Percentiles rank a stretch among this genome's conserved stretches.
These are phyloP conservation scores for Aspergillus funiculosus DNA, from an alignment of 495 filamentous ascomycete genomes.

Conservation along the genomic window DNA sequence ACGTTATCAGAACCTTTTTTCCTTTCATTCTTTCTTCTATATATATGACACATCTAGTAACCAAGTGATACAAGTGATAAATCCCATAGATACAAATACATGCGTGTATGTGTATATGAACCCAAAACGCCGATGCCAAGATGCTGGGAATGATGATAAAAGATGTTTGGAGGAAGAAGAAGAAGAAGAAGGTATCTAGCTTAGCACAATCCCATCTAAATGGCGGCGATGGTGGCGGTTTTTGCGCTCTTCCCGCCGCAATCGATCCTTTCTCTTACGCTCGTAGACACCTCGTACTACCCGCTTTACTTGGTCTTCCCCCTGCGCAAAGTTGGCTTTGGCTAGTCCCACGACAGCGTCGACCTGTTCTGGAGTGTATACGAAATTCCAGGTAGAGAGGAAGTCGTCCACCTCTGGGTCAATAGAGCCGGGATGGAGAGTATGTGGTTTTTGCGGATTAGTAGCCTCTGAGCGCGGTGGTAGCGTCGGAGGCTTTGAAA, in stretches of 20 bases:
- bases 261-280: conserved; percentile 67
- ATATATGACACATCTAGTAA: too few relatives aligned
- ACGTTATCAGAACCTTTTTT: too few relatives aligned
- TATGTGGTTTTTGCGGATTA: conserved; percentile 10
- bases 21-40: too few relatives aligned
- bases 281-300: conserved; percentile 90
- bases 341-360: conserved; percentile 77
- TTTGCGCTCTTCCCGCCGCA: conserved; percentile 52
- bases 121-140: too few relatives aligned
- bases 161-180: background rate
- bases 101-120: too few relatives aligned
- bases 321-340: conserved; percentile 78
- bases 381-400: conserved; percentile 95
- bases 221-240: conserved; percentile 37
- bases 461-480: conserved; percentile 15
- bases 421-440: conserved; percentile 60
- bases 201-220: conserved; percentile 35
- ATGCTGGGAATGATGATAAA: conserved; percentile 14
- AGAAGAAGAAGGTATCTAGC: conserved; percentile 15
- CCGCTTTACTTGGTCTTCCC: conserved; percentile 64
- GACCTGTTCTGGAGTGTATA: conserved; percentile 82
- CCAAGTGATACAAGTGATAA: too few relatives aligned
- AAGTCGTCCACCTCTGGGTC: conserved; percentile 77
- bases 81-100: too few relatives aligned
- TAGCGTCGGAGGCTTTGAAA: conserved; percentile 23